phyloP scores from a whole-genome alignment of 306 rosid genomes.

The Quercus engelmannii region DNA sequence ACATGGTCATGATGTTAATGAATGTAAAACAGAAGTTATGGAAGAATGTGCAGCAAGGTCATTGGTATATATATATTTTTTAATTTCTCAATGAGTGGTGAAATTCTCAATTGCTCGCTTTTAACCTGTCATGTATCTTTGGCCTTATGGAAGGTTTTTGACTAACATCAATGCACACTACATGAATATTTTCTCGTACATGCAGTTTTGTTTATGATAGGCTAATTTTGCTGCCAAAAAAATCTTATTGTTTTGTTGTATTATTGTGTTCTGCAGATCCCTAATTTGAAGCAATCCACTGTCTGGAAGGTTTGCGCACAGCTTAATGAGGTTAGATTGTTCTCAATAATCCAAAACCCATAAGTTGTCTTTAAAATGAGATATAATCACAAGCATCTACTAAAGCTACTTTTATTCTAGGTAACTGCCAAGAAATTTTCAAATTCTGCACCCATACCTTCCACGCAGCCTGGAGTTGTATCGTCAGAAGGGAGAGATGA shows the following conservation, averaged over 20 bases:
- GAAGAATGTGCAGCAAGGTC: too few relatives aligned
- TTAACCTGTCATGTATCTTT: background rate
- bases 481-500: slow-evolving; percentile 38
- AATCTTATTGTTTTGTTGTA: slow-evolving; percentile 1
- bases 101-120: background rate
- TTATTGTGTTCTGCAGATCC: slow-evolving; percentile 45
- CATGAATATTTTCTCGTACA: background rate
- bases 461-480: slow-evolving; percentile 31
- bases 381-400: background rate
- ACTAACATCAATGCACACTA: background rate
- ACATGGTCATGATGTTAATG: background rate
- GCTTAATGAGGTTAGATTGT: slow-evolving; percentile 36
- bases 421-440: slow-evolving; percentile 45
- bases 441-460: slow-evolving; percentile 56
- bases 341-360: background rate
- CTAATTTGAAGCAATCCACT: slow-evolving; percentile 39
- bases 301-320: slow-evolving; percentile 45
- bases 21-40: background rate
- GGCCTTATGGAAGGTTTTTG: background rate
- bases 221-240: background rate
- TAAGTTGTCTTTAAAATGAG: background rate
- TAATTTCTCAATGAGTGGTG: background rate
- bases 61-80: too few relatives aligned
- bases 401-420: slow-evolving; percentile 32
- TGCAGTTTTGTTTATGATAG: background rate